Base-by-base conservation (phyloP, 2,329 filamentous ascomycete genomes). In the Trichophyton schoenleinii region DNA sequence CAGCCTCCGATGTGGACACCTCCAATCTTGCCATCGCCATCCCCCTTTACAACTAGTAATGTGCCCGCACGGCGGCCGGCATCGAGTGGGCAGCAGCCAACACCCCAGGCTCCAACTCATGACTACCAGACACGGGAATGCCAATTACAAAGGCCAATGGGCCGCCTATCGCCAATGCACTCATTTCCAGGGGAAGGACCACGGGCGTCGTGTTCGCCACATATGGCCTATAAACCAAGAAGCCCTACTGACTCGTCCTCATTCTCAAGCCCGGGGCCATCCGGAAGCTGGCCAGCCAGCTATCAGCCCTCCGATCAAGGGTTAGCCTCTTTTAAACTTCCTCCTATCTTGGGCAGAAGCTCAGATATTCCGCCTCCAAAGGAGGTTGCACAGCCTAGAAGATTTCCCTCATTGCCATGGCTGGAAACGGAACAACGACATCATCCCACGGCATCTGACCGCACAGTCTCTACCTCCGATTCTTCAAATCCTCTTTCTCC, bases 11-110 rank as follows among this genome's bases (percentile, higher is more conserved):
- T 46, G 18, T 63, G 57, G 62, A 60, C 57, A 18, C 58, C 63
- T 13, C 62, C 60, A 18, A 59, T 63, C 36, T 34, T 65, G n/a
- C 62, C 62, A 31, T 63, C 62, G 8, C 49, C 63, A 18, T 62
- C 64, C 3, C 55, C 64, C 25, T 41, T 58, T 9, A 22, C 52
- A 15, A 20, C 18, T 4, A 36, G 15, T 31, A 36, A 38, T 11
- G 28, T 61, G 18, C 20, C 53, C 2, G 15, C 60, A 3, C 44
- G 53, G 57, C 31, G 48, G 1, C 28, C 61, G 25, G 15, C 44
- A 4, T 61, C 63, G 2, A 61, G 61, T 57, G 55, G 58, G 20
- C 60, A 59, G n/a, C 42, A 49, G 9, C 53, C 60, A 9, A 22
- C 57, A n/a, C 11, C 57, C 9, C 49, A 42, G n/a, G 22, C 36